phyloP scores from a whole-genome alignment of 1,284 basidiomycete genomes.

The Ganoderma multipileum region DNA sequence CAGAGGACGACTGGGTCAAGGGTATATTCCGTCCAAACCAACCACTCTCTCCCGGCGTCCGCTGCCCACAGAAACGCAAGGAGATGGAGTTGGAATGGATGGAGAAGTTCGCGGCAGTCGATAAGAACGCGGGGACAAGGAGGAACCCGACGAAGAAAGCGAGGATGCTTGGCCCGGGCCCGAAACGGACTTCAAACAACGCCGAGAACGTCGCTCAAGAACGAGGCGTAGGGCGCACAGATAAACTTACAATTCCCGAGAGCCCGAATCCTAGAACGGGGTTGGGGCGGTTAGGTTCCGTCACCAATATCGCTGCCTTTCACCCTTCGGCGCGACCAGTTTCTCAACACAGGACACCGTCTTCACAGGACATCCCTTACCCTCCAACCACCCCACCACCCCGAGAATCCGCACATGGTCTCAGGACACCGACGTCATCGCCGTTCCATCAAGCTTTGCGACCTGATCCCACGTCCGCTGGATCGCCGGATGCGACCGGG shows the following conservation, averaged over 20 bases:
- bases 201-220: constrained; percentile 3
- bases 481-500: background rate
- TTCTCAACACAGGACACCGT: background rate
- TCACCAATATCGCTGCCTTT: constrained; percentile 33
- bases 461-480: background rate
- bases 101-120: constrained; percentile 41
- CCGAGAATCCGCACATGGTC: background rate
- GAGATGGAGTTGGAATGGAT: constrained; percentile 43
- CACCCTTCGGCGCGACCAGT: background rate
- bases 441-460: background rate
- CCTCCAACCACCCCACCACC: background rate
- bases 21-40: constrained; percentile 46
- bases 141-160: constrained; percentile 16
- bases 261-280: constrained; percentile 9
- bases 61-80: constrained; percentile 45
- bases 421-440: background rate
- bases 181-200: constrained; percentile 10
- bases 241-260: background rate
- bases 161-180: constrained; percentile 3
- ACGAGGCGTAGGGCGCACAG: background rate
- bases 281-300: constrained; percentile 26
- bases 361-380: background rate
- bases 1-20: constrained; percentile 48
- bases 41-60: constrained; percentile 44
- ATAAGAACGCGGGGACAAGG: constrained; percentile 24